Percentiles rank a stretch among this genome's conserved stretches.
Conservation (phyloP, 2,329 filamentous ascomycete species). For the Monosporascus sp. region DNA sequence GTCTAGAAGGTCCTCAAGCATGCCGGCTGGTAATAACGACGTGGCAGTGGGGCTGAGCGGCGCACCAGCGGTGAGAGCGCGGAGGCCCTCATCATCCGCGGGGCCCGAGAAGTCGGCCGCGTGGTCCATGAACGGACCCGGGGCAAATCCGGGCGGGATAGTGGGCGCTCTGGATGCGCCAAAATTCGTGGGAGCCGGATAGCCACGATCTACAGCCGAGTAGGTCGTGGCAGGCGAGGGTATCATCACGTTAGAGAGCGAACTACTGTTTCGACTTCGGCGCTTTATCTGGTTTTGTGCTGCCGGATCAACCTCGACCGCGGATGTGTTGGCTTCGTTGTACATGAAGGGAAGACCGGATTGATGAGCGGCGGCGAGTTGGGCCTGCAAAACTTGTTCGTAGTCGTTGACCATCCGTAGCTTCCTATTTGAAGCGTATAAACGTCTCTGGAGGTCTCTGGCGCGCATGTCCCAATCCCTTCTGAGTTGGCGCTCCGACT, state of each 20-base stretch:
- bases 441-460: conserved; percentile 45
- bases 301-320: conserved; percentile 42
- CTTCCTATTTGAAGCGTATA: conserved; percentile 43
- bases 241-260: conserved; percentile 36
- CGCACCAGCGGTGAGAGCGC: conserved; percentile 56
- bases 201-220: conserved; percentile 34
- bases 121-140: conserved; percentile 48
- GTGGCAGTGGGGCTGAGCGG: conserved; percentile 75
- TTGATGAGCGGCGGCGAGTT: conserved; percentile 39
- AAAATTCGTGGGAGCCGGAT: conserved; percentile 47
- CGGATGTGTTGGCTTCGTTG: conserved; percentile 38
- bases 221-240: conserved; percentile 38
- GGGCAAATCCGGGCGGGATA: conserved; percentile 44
- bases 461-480: conserved; percentile 51
- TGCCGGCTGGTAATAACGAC: conserved; percentile 64
- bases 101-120: conserved; percentile 36
- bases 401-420: conserved; percentile 43
- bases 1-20: conserved; percentile 56
- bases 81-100: conserved; percentile 58
- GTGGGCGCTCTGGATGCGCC: conserved; percentile 33
- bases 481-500: conserved; percentile 45
- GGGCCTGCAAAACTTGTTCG: conserved; percentile 40
- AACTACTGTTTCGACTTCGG: conserved; percentile 43
- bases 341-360: conserved; percentile 38
- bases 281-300: conserved; percentile 39